Evolutionary conservation across 2,329 filamentous ascomycete species (phyloP).

Genomic region (Exophiala sp.): DNA sequence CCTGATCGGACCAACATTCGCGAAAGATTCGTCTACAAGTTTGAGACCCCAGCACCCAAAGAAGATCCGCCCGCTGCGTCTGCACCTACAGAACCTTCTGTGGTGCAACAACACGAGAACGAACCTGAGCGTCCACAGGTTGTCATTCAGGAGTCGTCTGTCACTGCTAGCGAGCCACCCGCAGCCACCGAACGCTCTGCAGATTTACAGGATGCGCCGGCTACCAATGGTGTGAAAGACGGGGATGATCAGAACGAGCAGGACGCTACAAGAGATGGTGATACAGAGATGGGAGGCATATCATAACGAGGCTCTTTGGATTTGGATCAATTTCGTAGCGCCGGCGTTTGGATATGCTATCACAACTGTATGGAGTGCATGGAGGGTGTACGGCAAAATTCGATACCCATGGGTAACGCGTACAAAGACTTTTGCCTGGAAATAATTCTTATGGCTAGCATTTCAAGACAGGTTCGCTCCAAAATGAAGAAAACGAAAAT

Average conservation of each 20-base stretch:
- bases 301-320: conserved; percentile 7
- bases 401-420: conserved; percentile 13
- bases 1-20: conserved; percentile 27
- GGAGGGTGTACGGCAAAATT: not conserved
- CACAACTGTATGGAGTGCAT: not conserved
- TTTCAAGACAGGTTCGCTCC: too few species aligned
- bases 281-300: conserved; percentile 25
- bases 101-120: not conserved
- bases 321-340: conserved; percentile 6
- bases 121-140: conserved; percentile 4
- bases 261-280: conserved; percentile 13
- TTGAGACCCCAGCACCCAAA: conserved; percentile 20
- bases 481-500: too few species aligned
- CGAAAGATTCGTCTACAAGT: conserved; percentile 27
- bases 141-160: conserved; percentile 8
- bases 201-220: conserved; percentile 3
- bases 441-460: too few species aligned
- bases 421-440: too few species aligned
- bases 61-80: conserved; percentile 9
- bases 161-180: not conserved
- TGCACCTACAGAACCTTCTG: conserved; percentile 2
- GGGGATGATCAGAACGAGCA: conserved; percentile 3
- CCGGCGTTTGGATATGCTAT: conserved; percentile 6
- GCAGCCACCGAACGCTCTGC: not conserved
- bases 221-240: conserved; percentile 15